Evolutionary conservation across 106 monocot species (phyloP), one percentile per base, ranked within the genome.

Genomic region (Chionographis japonica): DNA sequence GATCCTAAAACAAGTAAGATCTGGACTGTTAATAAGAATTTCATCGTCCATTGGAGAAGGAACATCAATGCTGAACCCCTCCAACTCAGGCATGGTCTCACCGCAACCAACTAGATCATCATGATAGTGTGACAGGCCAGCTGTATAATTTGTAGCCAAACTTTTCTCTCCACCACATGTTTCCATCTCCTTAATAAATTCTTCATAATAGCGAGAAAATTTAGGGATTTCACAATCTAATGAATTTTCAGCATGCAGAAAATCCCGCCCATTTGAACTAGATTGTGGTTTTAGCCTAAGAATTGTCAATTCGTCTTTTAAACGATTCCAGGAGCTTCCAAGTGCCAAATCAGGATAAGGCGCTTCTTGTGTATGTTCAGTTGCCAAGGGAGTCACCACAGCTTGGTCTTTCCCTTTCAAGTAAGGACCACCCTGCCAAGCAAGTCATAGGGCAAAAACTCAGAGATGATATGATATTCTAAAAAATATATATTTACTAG

Each of bases 1-100:
- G 74, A 94, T 94, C 27, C 85, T 70, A 72, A 90, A 94, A 63
- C 94, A 94, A 52, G 66, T 52, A 41, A 83, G 83, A 52, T 80
- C 88, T 50, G 88, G 82, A 39, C 75, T 86, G 37, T 63, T 59
- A 43, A 61, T 50, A 12, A 52, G 42, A 40, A 49, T 49, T 56
- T 38, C 69, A 67, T 61, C 56, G 52, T 68, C 52, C 10, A 20
- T 8, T 4, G 63, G 14, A 53, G 71, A 67, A 57, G 75, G 64
- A 68, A 59, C 12, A n/a, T 20, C 73, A 69, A 90, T 59, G 66
- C 61, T 74, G 60, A 86, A 86, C 8, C 75, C 67, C 66, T 91
- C 86, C 50, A 77, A 64, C 37, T 81, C 84, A 20, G 84, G 84
- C 81, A 77, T 74, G 62, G 57, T 69, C 4, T 63, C 60, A 59